Evolutionary conservation across 2,329 filamentous ascomycete species (phyloP).

Genomic region (Fusarium albidum): DNA sequence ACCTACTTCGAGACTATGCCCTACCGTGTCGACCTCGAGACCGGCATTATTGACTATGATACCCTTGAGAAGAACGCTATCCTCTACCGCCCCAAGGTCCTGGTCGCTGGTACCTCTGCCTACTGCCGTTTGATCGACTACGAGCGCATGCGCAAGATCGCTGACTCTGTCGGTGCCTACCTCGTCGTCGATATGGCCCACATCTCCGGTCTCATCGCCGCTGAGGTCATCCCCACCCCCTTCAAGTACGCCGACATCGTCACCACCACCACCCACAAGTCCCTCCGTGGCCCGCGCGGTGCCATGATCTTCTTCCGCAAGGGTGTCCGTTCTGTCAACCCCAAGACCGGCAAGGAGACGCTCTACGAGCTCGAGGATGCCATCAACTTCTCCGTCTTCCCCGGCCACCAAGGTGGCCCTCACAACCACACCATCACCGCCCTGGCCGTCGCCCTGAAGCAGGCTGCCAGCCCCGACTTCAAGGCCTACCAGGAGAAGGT

Average conservation of each 20-base stretch:
- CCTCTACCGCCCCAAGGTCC: constrained; percentile 94
- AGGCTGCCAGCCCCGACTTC: constrained; percentile 91
- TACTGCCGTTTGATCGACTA: constrained; percentile 99
- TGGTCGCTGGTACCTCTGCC: constrained; percentile 95
- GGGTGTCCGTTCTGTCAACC: constrained; percentile 87
- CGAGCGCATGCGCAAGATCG: constrained; percentile 93
- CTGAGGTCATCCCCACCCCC: constrained; percentile 90
- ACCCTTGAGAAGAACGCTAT: constrained; percentile 87
- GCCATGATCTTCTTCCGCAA: constrained; percentile 99
- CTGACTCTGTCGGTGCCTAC: constrained; percentile 92
- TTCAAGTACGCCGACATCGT: constrained; percentile 95
- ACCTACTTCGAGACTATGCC: constrained; percentile 99
- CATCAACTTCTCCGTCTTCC: constrained; percentile 99
- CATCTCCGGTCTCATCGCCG: constrained; percentile 94
- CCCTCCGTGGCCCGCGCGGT: constrained; percentile 93
- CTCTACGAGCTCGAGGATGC: constrained; percentile 93
- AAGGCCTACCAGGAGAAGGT: constrained; percentile 94
- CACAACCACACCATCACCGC: constrained; percentile 99
- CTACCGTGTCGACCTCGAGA: constrained; percentile 88
- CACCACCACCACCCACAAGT: constrained; percentile 99
- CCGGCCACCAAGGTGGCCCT: constrained; percentile 96
- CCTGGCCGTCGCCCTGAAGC: constrained; percentile 91
- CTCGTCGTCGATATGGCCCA: constrained; percentile 98
- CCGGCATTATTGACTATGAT: constrained; percentile 97
- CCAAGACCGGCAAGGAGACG: constrained; percentile 89